Conservation (phyloP, 2,329 filamentous ascomycete species). For the Ophiocordyceps camponoti-saundersi region DNA sequence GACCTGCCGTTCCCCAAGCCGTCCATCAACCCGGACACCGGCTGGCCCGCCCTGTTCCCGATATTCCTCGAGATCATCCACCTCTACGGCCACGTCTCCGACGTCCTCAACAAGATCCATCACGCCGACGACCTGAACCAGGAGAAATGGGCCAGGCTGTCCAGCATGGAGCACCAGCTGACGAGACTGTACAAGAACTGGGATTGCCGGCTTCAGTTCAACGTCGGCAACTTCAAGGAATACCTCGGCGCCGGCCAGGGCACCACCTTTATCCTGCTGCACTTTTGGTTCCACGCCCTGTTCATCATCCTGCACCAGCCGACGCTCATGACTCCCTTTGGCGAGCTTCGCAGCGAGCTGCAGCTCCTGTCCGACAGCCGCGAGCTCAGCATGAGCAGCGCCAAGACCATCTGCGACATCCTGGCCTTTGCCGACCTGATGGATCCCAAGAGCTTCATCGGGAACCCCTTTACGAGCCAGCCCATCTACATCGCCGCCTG, state of each 20-base stretch:
- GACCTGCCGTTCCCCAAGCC: conserved; percentile 53
- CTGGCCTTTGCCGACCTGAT: conserved; percentile 73
- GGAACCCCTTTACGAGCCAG: conserved; percentile 79
- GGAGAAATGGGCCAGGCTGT: conserved; percentile 55
- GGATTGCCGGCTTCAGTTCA: conserved; percentile 62
- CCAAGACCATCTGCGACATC: conserved; percentile 84
- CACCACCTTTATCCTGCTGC: conserved; percentile 71
- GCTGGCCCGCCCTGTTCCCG: conserved; percentile 65
- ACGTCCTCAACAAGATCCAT: conserved; percentile 68
- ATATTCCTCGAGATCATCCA: conserved; percentile 71
- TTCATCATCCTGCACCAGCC: conserved; percentile 77
- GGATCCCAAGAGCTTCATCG: conserved; percentile 70
- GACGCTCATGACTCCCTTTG: conserved; percentile 62
- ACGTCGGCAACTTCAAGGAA: conserved; percentile 70
- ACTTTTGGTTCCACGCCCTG: conserved; percentile 78
- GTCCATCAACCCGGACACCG: conserved; percentile 33
- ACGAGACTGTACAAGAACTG: conserved; percentile 57
- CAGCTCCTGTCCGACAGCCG: conserved; percentile 67
- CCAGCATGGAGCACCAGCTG: conserved; percentile 65
- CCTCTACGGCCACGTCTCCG: conserved; percentile 69
- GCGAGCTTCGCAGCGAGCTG: conserved; percentile 37
- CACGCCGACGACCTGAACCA: conserved; percentile 56
- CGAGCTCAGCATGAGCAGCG: conserved; percentile 71
- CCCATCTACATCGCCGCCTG: conserved; percentile 86
- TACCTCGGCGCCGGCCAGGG: conserved; percentile 69